A percentile compares a stretch with the other conserved stretches of the same genome.
Evolutionary conservation across 768 basidiomycete species (phyloP).

Genomic region (Peribolospora kevripleyi): DNA sequence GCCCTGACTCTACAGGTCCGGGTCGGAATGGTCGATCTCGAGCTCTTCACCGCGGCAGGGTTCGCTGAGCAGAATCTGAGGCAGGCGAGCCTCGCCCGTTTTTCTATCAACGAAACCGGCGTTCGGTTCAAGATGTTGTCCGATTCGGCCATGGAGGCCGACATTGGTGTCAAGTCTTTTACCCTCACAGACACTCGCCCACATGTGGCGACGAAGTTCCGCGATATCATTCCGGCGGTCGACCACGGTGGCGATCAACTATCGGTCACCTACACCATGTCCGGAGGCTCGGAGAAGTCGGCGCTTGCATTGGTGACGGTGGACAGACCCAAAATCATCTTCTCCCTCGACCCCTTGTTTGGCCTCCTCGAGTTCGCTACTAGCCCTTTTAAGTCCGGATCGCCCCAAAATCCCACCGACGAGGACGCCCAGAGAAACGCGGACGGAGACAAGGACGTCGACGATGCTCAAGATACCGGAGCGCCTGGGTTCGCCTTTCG

Average conservation of each 20-base stretch:
- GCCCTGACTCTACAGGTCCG: slow-evolving; percentile 48
- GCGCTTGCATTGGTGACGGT: slow-evolving; percentile 62
- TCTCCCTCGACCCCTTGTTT: slow-evolving; percentile 75
- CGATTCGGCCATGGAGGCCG: slow-evolving; percentile 63
- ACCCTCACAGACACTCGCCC: slow-evolving; percentile 71
- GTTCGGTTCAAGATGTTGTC: slow-evolving; percentile 58
- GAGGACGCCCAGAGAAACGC: slow-evolving; percentile 4
- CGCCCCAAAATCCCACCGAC: slow-evolving; percentile 5
- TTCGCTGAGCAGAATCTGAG: slow-evolving; percentile 33
- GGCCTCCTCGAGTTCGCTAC: slow-evolving; percentile 66
- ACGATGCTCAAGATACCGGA: slow-evolving; percentile 9
- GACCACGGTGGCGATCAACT: slow-evolving; percentile 68
- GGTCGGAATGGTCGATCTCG: slow-evolving; percentile 48
- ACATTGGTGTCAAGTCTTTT: slow-evolving; percentile 68
- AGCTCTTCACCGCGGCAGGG: slow-evolving; percentile 54
- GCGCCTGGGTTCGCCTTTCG: slow-evolving; percentile 30
- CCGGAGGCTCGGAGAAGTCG: slow-evolving; percentile 33
- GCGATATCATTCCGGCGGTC: slow-evolving; percentile 84
- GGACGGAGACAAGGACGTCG: slow-evolving; percentile 6
- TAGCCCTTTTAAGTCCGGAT: slow-evolving; percentile 25
- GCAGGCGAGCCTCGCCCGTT: slow-evolving; percentile 58
- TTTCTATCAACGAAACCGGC: slow-evolving; percentile 54
- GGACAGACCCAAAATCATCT: slow-evolving; percentile 77
- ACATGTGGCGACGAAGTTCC: slow-evolving; percentile 47
- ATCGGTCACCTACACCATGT: slow-evolving; percentile 67